Evolutionary conservation across 1,284 basidiomycete species (phyloP).

Genomic region (Wallemia hederae): DNA sequence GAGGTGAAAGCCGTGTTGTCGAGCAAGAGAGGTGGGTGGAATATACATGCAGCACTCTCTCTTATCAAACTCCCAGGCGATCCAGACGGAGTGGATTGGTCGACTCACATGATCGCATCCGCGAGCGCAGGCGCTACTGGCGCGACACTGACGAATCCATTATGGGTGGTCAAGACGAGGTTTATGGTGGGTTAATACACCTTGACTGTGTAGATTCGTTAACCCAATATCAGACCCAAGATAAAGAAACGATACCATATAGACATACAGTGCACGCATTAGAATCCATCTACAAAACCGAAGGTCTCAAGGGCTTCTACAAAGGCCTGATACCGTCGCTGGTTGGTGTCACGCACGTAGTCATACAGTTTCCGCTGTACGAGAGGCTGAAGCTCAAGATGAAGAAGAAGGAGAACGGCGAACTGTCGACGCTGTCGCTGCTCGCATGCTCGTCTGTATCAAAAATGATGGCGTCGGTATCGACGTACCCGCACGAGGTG

Average conservation of each 20-base stretch:
- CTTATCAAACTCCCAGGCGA: not conserved
- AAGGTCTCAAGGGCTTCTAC: conserved; percentile 64
- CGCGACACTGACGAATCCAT: conserved; percentile 65
- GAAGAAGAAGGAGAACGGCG: conserved; percentile 20
- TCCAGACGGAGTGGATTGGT: conserved; percentile 7
- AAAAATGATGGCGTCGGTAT: conserved; percentile 77
- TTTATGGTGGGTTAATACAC: conserved; percentile 45
- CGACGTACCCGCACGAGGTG: conserved; percentile 88
- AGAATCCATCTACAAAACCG: conserved; percentile 49
- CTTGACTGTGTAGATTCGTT: not conserved
- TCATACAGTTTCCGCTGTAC: conserved; percentile 86
- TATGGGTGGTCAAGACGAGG: conserved; percentile 91
- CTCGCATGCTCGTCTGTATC: conserved; percentile 58
- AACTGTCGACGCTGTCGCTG: conserved; percentile 37
- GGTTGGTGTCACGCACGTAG: conserved; percentile 68
- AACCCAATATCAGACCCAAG: conserved; percentile 9
- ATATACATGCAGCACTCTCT: not conserved
- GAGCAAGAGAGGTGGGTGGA: not conserved
- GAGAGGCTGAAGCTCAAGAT: conserved; percentile 45
- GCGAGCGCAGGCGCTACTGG: conserved; percentile 75
- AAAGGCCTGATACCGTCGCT: conserved; percentile 64
- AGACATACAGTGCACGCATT: conserved; percentile 65
- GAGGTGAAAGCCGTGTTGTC: conserved; percentile 47
- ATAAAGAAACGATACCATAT: conserved; percentile 32
- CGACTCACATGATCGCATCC: conserved; percentile 55